Conservation (phyloP, 441 rosid species). For the Adansonia madagascariensis region DNA sequence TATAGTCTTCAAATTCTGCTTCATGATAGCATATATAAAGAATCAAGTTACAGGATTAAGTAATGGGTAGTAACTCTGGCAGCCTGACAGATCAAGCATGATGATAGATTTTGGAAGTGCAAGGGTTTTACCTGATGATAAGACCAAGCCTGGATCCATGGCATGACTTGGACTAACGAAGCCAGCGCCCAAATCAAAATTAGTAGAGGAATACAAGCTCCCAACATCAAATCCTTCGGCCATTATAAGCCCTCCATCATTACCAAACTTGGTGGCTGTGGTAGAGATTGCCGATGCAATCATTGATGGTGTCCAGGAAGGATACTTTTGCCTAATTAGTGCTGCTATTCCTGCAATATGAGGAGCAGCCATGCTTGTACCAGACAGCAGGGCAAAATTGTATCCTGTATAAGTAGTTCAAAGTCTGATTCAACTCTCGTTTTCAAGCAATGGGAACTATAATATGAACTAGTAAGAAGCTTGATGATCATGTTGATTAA, state of each 20-base stretch:
- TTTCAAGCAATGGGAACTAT: neutral
- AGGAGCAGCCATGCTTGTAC: constrained; percentile 96
- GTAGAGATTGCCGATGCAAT: constrained; percentile 83
- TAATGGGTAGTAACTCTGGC: no score
- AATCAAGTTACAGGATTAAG: neutral
- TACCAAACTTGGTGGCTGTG: constrained; percentile 61
- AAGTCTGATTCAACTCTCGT: constrained; percentile 18
- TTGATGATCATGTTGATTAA: neutral
- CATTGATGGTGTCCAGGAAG: constrained; percentile 85
- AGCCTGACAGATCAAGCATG: neutral
- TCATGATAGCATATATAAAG: constrained; percentile 13
- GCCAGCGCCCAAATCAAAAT: constrained; percentile 82
- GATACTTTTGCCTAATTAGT: constrained; percentile 67
- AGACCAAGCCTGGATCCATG: constrained; percentile 80
- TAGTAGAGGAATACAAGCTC: constrained; percentile 49
- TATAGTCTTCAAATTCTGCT: constrained; percentile 22
- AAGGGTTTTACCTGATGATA: constrained; percentile 53
- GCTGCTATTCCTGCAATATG: constrained; percentile 81
- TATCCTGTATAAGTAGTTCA: constrained; percentile 47
- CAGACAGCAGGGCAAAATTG: constrained; percentile 76
- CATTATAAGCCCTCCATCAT: constrained; percentile 54
- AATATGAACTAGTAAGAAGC: neutral
- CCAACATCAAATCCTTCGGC: constrained; percentile 52
- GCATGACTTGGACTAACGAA: constrained; percentile 68
- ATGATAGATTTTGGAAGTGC: constrained; percentile 4